phyloP scores from a whole-genome alignment of 2,329 filamentous ascomycete genomes.

The Fusarium siculi region DNA sequence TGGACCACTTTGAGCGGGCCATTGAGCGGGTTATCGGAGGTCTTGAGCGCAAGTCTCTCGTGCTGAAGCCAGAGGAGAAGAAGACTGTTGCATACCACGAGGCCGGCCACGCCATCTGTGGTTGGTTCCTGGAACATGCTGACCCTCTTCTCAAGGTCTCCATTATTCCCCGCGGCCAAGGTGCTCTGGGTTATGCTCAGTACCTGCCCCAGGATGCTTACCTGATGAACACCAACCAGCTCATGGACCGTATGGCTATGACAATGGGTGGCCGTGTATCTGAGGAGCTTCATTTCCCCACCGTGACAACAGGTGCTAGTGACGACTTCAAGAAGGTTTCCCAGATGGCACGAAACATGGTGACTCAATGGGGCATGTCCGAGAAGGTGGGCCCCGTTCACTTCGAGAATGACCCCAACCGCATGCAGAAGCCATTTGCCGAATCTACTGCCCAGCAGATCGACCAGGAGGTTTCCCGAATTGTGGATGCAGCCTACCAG shows the following conservation, averaged over 20 bases:
- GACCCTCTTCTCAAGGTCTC: conserved; percentile 98
- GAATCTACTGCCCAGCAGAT: conserved; percentile 94
- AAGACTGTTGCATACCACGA: conserved; percentile 97
- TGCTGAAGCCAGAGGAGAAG: conserved; percentile 94
- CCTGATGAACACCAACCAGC: conserved; percentile 92
- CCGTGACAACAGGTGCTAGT: conserved; percentile 91
- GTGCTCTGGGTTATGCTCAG: conserved; percentile 94
- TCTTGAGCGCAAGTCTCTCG: conserved; percentile 95
- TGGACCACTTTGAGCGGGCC: conserved; percentile 95
- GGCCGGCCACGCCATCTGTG: conserved; percentile 97
- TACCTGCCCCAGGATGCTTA: conserved; percentile 96
- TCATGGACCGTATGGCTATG: conserved; percentile 99
- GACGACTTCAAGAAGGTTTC: conserved; percentile 99
- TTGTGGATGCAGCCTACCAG: conserved; percentile 92
- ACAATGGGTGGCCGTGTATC: conserved; percentile 94
- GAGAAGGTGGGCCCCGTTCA: conserved; percentile 92
- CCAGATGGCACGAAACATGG: conserved; percentile 94
- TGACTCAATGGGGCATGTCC: conserved; percentile 99
- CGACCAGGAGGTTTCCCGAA: conserved; percentile 88
- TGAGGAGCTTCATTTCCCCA: conserved; percentile 96
- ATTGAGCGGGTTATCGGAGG: conserved; percentile 98
- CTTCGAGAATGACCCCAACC: conserved; percentile 85
- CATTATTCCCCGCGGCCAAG: conserved; percentile 95
- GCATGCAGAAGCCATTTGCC: conserved; percentile 93
- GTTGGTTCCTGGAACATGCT: conserved; percentile 97